Evolutionary conservation across 1,284 basidiomycete species (phyloP), one percentile per base, ranked within the genome.

Genomic region (Athelia psychrophila): DNA sequence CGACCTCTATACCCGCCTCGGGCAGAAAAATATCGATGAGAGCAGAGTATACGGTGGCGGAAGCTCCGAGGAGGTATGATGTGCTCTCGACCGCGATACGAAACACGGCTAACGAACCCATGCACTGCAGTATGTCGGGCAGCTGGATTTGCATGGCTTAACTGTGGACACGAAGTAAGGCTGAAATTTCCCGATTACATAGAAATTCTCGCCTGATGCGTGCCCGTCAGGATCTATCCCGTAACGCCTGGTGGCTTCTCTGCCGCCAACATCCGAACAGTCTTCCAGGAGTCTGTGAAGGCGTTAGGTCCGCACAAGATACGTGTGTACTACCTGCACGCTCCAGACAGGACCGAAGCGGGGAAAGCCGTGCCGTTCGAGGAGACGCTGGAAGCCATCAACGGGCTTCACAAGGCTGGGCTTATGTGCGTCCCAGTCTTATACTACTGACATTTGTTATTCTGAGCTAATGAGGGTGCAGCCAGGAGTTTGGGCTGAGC

Each of bases 331-430:
- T 35, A 35, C 33, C 33, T 35, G 12, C 33, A 35, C n/a, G 10
- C 10, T 35, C 33, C 33, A 35, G 33, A 35, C 33, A n/a, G n/a
- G n/a, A n/a, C n/a, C 33, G 33, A 35, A 35, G 33, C 33, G 33
- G n/a, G n/a, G 10, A 35, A 35, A 35, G 12, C 10, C 33, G 33
- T 35, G 4, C 53, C 55, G 8, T 59, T 49, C 33, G 40, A 32
- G 16, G 55, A 60, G 48, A 77, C 77, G 1, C 58, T 78, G 22
- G 59, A 62, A 30, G 73, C 69, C 0, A 64, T 73, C 40, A 62
- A 80, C 58, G 68, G 71, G 22, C 61, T 72, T 9, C 59, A 76
- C 58, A 62, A 70, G 49, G 64, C 72, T 38, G 76, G 76, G n/a
- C 69, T 73, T 51, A 78, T 78, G 58, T 60, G 18, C 8, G 54